Percentiles rank a stretch among this genome's conserved stretches.
Evolutionary conservation across 2,329 filamentous ascomycete species (phyloP).

Genomic region (Trichoderma koningii): DNA sequence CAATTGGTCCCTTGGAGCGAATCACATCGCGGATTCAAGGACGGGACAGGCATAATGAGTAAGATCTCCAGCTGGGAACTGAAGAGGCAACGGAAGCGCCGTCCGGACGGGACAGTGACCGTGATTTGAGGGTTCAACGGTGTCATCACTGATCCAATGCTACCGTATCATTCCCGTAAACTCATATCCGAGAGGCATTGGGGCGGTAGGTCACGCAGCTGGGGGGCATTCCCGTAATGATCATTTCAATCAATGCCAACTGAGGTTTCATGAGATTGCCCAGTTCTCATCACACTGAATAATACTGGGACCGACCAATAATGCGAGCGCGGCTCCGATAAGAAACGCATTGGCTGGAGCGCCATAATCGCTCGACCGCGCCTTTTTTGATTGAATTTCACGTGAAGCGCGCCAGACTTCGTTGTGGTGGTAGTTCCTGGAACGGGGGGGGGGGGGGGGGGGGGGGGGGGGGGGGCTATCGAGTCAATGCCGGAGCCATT

Average conservation of each 20-base stretch:
- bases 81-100: conserved; percentile 7
- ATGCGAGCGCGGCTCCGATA: conserved; percentile 5
- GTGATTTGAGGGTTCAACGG: not conserved
- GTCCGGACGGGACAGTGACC: not conserved
- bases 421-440: not conserved
- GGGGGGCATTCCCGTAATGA: no score
- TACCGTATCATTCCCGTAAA: no score
- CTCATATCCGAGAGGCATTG: no score
- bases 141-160: not conserved
- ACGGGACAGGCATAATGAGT: conserved; percentile 14
- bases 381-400: not conserved
- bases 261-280: no score
- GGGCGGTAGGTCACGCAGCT: no score
- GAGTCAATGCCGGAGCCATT: conserved; percentile 11
- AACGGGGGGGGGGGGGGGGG: not conserved
- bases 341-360: not conserved
- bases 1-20: not conserved
- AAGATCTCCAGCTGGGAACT: not conserved
- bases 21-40: not conserved
- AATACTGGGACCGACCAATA: not conserved
- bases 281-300: no score
- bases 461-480: not conserved
- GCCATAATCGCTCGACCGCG: not conserved
- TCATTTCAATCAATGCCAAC: no score
- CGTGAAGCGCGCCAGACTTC: no score